Base-by-base conservation (phyloP, 495 filamentous ascomycete genomes). In the Penicillium fimorum region DNA sequence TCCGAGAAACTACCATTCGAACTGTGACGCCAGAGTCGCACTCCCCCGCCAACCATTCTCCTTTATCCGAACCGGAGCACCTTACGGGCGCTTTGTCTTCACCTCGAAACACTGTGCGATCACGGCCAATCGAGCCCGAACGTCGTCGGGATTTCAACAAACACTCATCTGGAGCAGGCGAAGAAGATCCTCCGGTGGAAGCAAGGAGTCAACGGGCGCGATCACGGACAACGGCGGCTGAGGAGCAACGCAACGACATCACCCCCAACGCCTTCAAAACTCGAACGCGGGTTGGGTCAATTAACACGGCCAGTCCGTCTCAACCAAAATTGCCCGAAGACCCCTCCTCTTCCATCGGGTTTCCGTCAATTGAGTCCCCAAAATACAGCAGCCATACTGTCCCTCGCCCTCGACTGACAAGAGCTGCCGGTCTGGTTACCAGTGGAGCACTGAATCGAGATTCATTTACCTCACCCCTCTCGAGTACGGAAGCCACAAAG, bases 401-500 rank as follows among this genome's bases (percentile, higher is more conserved):
- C 45, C 61, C 63, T 58, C 79, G 70, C 58, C 81, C 70, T 43
- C 71, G 75, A 50, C 69, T 78, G 15, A 74, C 73, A 53, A 80
- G 74, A 51, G 70, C 78, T n/a, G 61, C 67, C 40, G 62, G 65
- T 20, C 62, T 69, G 53, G 59, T 64, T 33, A 67, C 62, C 25
- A 53, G 68, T 43, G 61, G 66, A 56, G 63, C 63, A 32, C 56
- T 58, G 43, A 70, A 62, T 58, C 77, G 70, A 56, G 68, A 68
- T 20, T 66, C 76, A 29, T 74, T 84, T 63, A 80, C 81, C 24
- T 90, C 89, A 3, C 77, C 74, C 35, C 65, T 74, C 13, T 76
- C 78, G 5, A 75, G 75, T 55, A 70, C 73, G 24, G 78, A 82
- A 63, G 69, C 76, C 18, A 73, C 77, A 32, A 79, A 80, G 55